Evolutionary conservation across 768 basidiomycete genomes (phyloP), one percentile per base, ranked within the genome.

Genomic region (Lentinus tigrinus): DNA sequence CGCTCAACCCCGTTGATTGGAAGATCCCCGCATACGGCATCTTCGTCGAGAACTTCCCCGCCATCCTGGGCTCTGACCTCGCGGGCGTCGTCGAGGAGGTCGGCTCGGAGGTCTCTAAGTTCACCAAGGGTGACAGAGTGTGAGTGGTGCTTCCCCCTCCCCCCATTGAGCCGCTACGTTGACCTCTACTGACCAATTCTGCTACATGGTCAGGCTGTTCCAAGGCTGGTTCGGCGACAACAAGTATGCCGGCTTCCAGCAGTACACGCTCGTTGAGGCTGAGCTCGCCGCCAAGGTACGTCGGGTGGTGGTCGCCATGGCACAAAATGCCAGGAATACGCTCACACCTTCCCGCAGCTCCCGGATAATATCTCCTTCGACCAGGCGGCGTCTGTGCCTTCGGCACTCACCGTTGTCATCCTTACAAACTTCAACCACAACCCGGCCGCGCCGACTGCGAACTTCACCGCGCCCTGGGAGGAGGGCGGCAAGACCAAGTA

Each of bases 71-170:
- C 13, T 7, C 27, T 1, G 39, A 44, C 43, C 27, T 28, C 2
- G 51, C 52, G 1, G 24, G 17, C 11, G 17, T 26, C 50, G 42
- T 28, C 51, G 47, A 54, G 24, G 40, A 27, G 34, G 47, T 52
- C 16, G 16, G n/a, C 7, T 14, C 40, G 17, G 46, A 46, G 8
- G 47, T 56, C 14, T 19, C 11, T 6, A 47, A 62, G 14, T 73
- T 74, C 47, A 62, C 60, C 39, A 70, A 71, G 24, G 80, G 80
- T 39, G 75, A 80, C 62, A 72, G 64, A 52, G 74, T 80, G 74
- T 74, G 40, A n/a, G 40, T 17, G 17, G 2, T 17, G 9, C 9
- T 8, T 17, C 16, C 17, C 9, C 16, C 17, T 14, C 19, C 8
- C n/a, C 21, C 17, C 9, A 4, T 8, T 8, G 40, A 17, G 13